Base-by-base conservation (phyloP, 148 eudicot genomes). In the Rhododendron henanense region DNA sequence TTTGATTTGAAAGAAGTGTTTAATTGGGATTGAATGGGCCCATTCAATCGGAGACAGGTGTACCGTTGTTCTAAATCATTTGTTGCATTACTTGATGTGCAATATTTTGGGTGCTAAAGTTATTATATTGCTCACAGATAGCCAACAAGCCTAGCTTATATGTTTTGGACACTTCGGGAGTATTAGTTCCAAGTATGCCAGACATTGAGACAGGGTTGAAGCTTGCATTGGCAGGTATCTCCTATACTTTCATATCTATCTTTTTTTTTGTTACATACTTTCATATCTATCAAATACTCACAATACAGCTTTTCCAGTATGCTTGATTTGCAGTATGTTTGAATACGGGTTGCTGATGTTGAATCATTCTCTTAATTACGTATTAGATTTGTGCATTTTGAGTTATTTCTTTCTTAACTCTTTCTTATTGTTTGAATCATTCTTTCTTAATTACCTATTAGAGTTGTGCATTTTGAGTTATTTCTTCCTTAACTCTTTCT, bases 111-210 rank as follows among this genome's bases (percentile, higher is more conserved):
- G 37, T 61, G 82, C 61, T 83, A 39, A 83, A 67, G 14, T 86
- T 61, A 50, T 81, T 85, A 41, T 82, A 48, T 28, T 88, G 61
- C 83, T 44, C 82, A 57, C 94, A 97, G 98, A 95, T 97, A 89
- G 98, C 98, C 35, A 91, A 97, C 83, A 92, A 90, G 83, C 99
- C 99, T 87, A 97, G 98, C 93, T 95, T 97, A 84, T 97, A 97
- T 89, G 96, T 97, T 80, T 87, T 93, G 91, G 99, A 97, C 89
- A 94, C 99, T 16, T 97, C 98, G 5, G 98, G 98, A 88, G 98
- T 97, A 86, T 89, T 97, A 86, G 96, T 95, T 84, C 99, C 98
- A 55, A 94, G 93, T 86, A 95, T 97, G 71, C 93, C 96, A 77
- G 94, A 97, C 85, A 91, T 97, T 82, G 99, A 94, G 87, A 95